phyloP scores from a whole-genome alignment of 2,329 filamentous ascomycete species.

The Sporothrix brasiliensis region DNA sequence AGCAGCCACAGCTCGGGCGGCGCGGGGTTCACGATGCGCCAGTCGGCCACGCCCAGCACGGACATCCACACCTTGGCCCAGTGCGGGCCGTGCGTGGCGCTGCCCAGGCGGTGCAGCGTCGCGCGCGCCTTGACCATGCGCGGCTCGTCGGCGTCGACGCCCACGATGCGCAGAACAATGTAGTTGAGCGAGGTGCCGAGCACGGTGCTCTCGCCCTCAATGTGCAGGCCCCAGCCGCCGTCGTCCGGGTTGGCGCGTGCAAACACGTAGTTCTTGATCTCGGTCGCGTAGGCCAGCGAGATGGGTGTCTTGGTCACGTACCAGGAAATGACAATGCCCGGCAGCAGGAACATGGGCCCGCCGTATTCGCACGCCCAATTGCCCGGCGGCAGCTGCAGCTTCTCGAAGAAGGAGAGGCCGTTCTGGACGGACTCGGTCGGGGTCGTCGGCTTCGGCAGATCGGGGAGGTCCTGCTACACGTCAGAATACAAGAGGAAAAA shows the following conservation, averaged over 20 bases:
- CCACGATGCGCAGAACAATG: constrained; percentile 74
- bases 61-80: constrained; percentile 98
- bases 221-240: constrained; percentile 96
- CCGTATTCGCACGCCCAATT: constrained; percentile 99
- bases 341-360: constrained; percentile 92
- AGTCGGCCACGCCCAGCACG: constrained; percentile 77
- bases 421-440: constrained; percentile 80
- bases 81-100: constrained; percentile 80
- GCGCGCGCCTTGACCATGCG: constrained; percentile 82
- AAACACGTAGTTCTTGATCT: constrained; percentile 91
- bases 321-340: constrained; percentile 81
- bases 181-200: constrained; percentile 94
- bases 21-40: constrained; percentile 93
- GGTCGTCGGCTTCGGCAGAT: constrained; percentile 69
- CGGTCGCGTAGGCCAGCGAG: constrained; percentile 74
- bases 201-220: constrained; percentile 88
- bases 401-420: constrained; percentile 83
- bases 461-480: constrained; percentile 66
- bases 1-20: constrained; percentile 93
- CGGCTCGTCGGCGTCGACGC: constrained; percentile 79
- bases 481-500: constrained; percentile 36
- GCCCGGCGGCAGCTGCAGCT: constrained; percentile 83
- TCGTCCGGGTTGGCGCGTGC: constrained; percentile 82
- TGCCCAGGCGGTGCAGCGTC: constrained; percentile 81
- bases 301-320: constrained; percentile 89